Base-by-base conservation (phyloP, 768 basidiomycete species). In the Podaxis pistillaris region DNA sequence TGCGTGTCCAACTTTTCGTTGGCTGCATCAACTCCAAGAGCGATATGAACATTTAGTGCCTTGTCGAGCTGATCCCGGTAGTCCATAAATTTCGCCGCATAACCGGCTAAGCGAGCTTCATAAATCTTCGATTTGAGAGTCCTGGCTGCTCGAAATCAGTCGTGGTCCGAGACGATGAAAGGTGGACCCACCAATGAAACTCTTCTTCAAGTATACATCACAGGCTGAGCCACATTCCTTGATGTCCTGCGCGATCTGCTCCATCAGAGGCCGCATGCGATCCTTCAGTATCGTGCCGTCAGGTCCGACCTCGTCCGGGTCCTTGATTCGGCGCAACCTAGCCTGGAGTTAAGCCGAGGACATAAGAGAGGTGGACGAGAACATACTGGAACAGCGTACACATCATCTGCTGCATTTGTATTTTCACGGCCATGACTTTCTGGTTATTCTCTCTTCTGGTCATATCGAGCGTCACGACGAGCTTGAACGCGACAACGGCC, bases 401-500 rank as follows among this genome's bases (percentile, higher is more conserved):
- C 77, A 85, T 81, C 74, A 81, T 76, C 46, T 83, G 75, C 62
- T 74, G 76, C 82, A 86, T 86, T 63, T 82, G 78, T 8, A 79
- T 60, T 53, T 80, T 80, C 5, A 86, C 71, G 3, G 75, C 71
- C 1, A 78, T 62, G 6, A 84, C 75, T 63, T 82, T 83, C 60
- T 75, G 78, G 59, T 85, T 80, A 58, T 86, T 86, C 28, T 83
- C 81, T 24, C 80, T 72, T 24, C 83, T 73, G 2, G 79, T 80
- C 58, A 79, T 58, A 57, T 84, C 83, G 38, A 85, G 71, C 17
- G 78, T 76, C 28, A 83, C 74, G 4, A 82, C 81, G 0, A 81
- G 71, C 38, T 79, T 75, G 69, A 86, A 86, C 1, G 83, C 83
- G 12, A 77, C 67, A 17, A 84, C 79, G 30, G 78, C 82, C 51